A percentile compares a stretch with the other conserved stretches of the same genome.
These are phyloP conservation scores for Geum urbanum DNA, from an alignment of 306 rosid species.

Conservation along the genomic window DNA sequence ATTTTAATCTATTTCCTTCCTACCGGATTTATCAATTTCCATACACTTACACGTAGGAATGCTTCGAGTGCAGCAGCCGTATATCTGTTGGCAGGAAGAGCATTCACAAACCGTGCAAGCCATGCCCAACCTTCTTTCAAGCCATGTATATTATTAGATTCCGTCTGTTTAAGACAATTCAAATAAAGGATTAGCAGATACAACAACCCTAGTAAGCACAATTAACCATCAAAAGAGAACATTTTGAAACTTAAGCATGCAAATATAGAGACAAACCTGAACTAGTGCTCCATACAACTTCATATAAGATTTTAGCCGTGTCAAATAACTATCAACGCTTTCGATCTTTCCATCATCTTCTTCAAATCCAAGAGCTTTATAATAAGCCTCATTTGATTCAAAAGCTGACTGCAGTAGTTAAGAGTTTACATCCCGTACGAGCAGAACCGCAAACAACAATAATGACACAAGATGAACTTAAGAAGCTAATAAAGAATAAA, in stretches of 20 bases:
- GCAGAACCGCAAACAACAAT: neutral
- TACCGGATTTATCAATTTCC: no score
- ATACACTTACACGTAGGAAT: constrained; percentile 62
- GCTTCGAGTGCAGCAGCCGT: constrained; percentile 73
- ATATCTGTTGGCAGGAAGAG: constrained; percentile 60
- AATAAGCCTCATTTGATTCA: constrained; percentile 63
- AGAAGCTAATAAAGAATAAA: neutral
- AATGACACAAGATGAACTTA: neutral
- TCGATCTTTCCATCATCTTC: constrained; percentile 63
- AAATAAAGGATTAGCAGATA: constrained; percentile 1
- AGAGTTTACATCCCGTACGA: neutral
- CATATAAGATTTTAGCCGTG: constrained; percentile 64
- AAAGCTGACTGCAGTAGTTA: constrained; percentile 45
- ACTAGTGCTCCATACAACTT: constrained; percentile 72
- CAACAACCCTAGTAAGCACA: neutral
- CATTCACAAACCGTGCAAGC: constrained; percentile 84
- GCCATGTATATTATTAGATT: constrained; percentile 61
- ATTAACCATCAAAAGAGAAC: constrained; percentile 10
- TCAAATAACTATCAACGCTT: constrained; percentile 54
- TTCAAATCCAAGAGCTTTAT: constrained; percentile 61
- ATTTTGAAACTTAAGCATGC: constrained; percentile 8
- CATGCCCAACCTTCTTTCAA: constrained; percentile 88
- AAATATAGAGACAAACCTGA: constrained; percentile 58
- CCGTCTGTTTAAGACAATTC: constrained; percentile 50
- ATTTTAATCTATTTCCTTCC: neutral